A percentile compares a stretch with the other conserved stretches of the same genome.
Evolutionary conservation across 2,329 filamentous ascomycete species (phyloP).

Genomic region (Diaporthe sp.): DNA sequence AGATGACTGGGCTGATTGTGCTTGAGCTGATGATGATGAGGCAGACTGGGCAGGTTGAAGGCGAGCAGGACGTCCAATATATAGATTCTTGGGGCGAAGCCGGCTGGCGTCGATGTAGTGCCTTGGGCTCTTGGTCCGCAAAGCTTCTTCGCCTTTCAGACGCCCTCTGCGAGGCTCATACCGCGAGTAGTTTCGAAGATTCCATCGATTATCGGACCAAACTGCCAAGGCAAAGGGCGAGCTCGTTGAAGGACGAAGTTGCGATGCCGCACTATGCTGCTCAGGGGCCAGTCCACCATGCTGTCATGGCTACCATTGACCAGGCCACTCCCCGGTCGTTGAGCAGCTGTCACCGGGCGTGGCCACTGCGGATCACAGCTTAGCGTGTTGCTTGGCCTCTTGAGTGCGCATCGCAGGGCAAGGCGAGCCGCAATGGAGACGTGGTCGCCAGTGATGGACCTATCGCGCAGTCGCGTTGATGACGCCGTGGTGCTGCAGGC

Average conservation of each 20-base stretch:
- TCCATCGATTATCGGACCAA: slow-evolving; percentile 27
- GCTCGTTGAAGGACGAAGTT: neutral
- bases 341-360: slow-evolving; percentile 20
- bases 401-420: neutral
- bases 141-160: slow-evolving; percentile 16
- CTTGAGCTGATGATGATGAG: slow-evolving; percentile 21
- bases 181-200: slow-evolving; percentile 16
- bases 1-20: neutral
- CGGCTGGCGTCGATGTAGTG: neutral
- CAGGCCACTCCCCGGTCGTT: slow-evolving; percentile 3
- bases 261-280: slow-evolving; percentile 16
- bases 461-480: slow-evolving; percentile 8
- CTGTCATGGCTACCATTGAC: neutral
- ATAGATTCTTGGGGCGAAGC: slow-evolving; percentile 20
- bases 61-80: slow-evolving; percentile 13
- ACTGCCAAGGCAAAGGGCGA: slow-evolving; percentile 29
- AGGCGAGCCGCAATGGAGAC: slow-evolving; percentile 9
- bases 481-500: neutral
- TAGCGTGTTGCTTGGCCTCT: slow-evolving; percentile 16
- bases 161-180: neutral
- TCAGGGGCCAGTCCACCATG: slow-evolving; percentile 5
- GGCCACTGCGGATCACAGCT: slow-evolving; percentile 8
- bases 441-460: slow-evolving; percentile 4
- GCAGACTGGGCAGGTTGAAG: neutral
- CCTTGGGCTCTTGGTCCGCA: slow-evolving; percentile 11